Evolutionary conservation across 768 basidiomycete species (phyloP), one percentile per base, ranked within the genome.

Genomic region (Rhodotorula babjevae): DNA sequence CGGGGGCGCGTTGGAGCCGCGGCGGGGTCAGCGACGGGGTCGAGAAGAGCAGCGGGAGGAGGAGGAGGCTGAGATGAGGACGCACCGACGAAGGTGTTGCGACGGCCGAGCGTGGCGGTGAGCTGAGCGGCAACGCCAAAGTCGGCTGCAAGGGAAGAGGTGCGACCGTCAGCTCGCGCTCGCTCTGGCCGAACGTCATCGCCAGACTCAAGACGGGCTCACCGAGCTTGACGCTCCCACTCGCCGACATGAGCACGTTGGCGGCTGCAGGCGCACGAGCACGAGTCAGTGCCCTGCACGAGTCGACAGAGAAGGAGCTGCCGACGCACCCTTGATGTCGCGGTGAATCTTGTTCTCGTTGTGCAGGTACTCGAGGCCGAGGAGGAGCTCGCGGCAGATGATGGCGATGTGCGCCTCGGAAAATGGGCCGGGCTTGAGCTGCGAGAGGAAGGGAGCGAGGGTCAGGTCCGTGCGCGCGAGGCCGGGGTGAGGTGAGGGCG

Each of bases 51-150:
- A 36, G 36, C 5, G 36, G 36, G 9, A 36, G 79, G 29, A 4
- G 0, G 44, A 14, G 2, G 44, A 15, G 44, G 18, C 42, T 23
- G 50, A 52, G 42, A 44, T 44, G 31, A 47, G 15, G 80, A 80
- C 25, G 80, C 79, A 47, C 83, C 95, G 69, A 99, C 95, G 80
- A 99, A 98, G 0, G 96, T 99, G 79, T 98, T 94, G 60, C 95
- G 87, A 62, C 95, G 84, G 0, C 71, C 75, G 63, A 76, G 65
- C 11, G 75, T 92, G 53, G 80, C 80, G 1, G 94, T 93, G 72
- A 99, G 87, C 80, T 97, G 94, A 3, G 96, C 96, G 14, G 96
- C 95, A 33, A 99, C 96, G 73, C 96, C 96, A 79, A 99, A 98
- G 81, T 99, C 96, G 31, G 95, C 95, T 83, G 59, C 16, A 21